phyloP scores from a whole-genome alignment of 768 basidiomycete species.

The Pulveroboletus sp. region DNA sequence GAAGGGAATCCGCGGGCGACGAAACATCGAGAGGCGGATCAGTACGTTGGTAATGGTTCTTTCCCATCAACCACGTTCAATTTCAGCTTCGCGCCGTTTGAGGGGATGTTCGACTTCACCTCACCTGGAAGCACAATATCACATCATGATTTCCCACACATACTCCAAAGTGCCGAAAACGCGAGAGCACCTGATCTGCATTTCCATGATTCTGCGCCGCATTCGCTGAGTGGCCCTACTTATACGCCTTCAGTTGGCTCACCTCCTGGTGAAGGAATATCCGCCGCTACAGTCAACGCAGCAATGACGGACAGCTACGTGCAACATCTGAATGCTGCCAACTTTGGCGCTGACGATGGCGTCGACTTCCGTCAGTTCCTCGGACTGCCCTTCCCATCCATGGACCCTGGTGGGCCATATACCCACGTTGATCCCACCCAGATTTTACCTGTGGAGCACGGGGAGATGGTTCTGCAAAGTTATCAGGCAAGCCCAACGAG shows the following conservation, averaged over 20 bases:
- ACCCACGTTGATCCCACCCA: slow-evolving; percentile 94
- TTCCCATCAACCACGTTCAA: slow-evolving; percentile 71
- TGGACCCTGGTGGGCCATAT: slow-evolving; percentile 51
- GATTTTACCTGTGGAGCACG: slow-evolving; percentile 52
- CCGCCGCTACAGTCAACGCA: slow-evolving; percentile 63
- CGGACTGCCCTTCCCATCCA: slow-evolving; percentile 56
- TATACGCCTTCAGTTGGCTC: slow-evolving; percentile 37
- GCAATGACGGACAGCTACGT: slow-evolving; percentile 73
- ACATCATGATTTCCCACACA: slow-evolving; percentile 35
- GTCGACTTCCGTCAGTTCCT: slow-evolving; percentile 64
- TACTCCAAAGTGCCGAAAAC: slow-evolving; percentile 29
- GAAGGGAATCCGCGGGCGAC: slow-evolving; percentile 33
- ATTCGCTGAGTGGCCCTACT: slow-evolving; percentile 27
- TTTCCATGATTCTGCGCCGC: slow-evolving; percentile 31
- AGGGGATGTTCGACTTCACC: slow-evolving; percentile 56
- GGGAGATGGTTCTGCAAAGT: slow-evolving; percentile 40
- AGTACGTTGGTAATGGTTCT: slow-evolving; percentile 40
- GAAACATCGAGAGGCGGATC: slow-evolving; percentile 37
- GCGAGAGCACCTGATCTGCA: slow-evolving; percentile 28
- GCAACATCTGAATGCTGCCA: slow-evolving; percentile 49
- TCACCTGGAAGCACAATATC: slow-evolving; percentile 31
- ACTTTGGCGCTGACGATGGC: slow-evolving; percentile 51
- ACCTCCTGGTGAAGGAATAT: slow-evolving; percentile 47
- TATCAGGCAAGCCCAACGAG: slow-evolving; percentile 78
- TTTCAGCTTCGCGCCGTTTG: slow-evolving; percentile 67